Percentiles rank a stretch among this genome's conserved stretches.
Conservation (phyloP, 78 protist genomes). For the Monocercomonoides exilis region DNA sequence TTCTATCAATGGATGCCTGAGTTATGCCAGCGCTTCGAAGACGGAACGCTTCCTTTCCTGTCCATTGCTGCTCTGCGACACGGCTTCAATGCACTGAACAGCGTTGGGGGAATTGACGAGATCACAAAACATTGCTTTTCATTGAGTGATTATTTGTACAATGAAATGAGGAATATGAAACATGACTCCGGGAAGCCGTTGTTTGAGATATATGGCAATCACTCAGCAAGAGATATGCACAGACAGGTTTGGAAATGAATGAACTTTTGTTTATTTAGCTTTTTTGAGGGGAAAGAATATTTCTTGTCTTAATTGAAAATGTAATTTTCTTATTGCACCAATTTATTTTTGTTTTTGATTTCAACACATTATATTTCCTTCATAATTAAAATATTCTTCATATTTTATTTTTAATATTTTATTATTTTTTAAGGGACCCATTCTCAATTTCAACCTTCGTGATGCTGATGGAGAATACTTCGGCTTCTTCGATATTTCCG, state of each 20-base stretch:
- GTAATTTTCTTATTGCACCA: too few relatives aligned
- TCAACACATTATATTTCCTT: too few relatives aligned
- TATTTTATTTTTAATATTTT: too few relatives aligned
- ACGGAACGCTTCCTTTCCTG: slow-evolving; percentile 30
- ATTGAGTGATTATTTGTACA: background rate
- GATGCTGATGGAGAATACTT: background rate
- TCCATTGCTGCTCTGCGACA: slow-evolving; percentile 8
- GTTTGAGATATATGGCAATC: slow-evolving; percentile 14
- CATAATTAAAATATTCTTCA: too few relatives aligned
- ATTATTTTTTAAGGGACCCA: too few relatives aligned
- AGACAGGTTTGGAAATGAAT: background rate
- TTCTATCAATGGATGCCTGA: slow-evolving; percentile 1
- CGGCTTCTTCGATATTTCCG: slow-evolving; percentile 6
- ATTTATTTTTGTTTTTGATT: too few relatives aligned
- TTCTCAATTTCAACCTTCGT: slow-evolving; percentile 4
- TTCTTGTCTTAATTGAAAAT: too few relatives aligned
- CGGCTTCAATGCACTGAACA: slow-evolving; percentile 3
- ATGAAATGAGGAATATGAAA: background rate
- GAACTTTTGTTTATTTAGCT: background rate
- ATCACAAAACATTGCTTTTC: background rate
- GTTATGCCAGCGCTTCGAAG: slow-evolving; percentile 12
- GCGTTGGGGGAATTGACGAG: background rate
- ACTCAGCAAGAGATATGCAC: background rate
- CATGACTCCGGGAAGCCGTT: slow-evolving; percentile 11
- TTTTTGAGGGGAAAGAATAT: too few relatives aligned